These are phyloP conservation scores for Sapria himalayana DNA, from an alignment of 345 rosid species.

Conservation along the genomic window DNA sequence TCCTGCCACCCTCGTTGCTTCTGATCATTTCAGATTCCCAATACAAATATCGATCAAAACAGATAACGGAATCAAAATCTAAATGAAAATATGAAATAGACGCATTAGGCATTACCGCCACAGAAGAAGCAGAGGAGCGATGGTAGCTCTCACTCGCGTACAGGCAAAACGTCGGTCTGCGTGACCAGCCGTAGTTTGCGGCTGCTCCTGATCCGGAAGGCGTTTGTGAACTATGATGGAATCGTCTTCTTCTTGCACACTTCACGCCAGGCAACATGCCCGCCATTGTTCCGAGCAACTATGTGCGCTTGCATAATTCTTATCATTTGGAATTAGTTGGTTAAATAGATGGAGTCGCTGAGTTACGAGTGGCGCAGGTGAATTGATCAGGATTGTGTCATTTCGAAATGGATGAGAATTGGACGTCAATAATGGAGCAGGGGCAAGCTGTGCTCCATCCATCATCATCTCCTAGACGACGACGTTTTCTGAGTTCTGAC, in stretches of 20 bases:
- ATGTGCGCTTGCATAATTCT: too few relatives aligned
- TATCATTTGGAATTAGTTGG: too few relatives aligned
- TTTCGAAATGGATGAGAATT: too few relatives aligned
- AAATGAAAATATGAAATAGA: background rate
- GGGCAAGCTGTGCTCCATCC: too few relatives aligned
- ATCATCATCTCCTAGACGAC: too few relatives aligned
- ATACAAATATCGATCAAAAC: background rate
- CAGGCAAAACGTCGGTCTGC: slow-evolving; percentile 43
- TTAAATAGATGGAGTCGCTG: too few relatives aligned
- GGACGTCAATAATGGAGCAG: too few relatives aligned
- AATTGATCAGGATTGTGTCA: too few relatives aligned
- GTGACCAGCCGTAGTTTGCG: slow-evolving; percentile 12
- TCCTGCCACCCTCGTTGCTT: slow-evolving; percentile 13
- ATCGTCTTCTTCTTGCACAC: slow-evolving; percentile 51
- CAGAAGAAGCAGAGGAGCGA: slow-evolving; percentile 13
- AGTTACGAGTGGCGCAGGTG: too few relatives aligned
- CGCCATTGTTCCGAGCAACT: too few relatives aligned
- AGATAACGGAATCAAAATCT: background rate
- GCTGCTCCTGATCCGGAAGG: slow-evolving; percentile 17
- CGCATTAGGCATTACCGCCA: slow-evolving; percentile 8
- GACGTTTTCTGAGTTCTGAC: too few relatives aligned
- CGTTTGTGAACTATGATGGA: slow-evolving; percentile 35
- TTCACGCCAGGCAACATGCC: slow-evolving; percentile 86
- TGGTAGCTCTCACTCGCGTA: slow-evolving; percentile 32
- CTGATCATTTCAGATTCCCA: slow-evolving; percentile 15